Evolutionary conservation across 2,329 filamentous ascomycete genomes (phyloP), one percentile per base, ranked within the genome.

Genomic region (Aspergillus awamori): DNA sequence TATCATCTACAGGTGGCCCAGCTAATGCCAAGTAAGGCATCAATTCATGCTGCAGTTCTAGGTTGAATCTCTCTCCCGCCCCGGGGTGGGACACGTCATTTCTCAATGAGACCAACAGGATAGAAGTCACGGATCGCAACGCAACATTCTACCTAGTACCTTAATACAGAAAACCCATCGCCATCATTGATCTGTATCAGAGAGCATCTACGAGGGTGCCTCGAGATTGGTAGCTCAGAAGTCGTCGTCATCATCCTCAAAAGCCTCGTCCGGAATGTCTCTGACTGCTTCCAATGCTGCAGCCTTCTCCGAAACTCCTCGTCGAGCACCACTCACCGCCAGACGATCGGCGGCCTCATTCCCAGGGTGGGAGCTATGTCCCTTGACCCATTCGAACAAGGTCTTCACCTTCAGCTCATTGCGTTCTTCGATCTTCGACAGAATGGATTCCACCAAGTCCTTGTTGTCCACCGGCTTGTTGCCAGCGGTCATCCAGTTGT

Each of bases 381-480:
- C 95, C 77, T 96, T 97, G 51, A 97, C 87, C 93, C 93, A 98
- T 64, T 88, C 84, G 70, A 97, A 95, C 57, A 85, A 79, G 0
- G 91, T 96, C 66, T 81, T 78, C 3, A 83, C 83, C 15, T 86
- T 86, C 1, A 82, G 79, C 57, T 78, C 80, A 53, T 86, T 83
- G 53, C 92, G 84, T 74, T 91, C 86, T 24, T 90, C 86, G 53
- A 97, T 90, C 69, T 86, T 85, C 6, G 83, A 80, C 43, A 93
- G 79, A 51, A 96, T 88, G 2, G 85, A 85, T 73, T 90, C 84
- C 60, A 98, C 85, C 20, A 98, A 79, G 70, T 99, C 95, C 70
- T 87, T 87, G 75, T 99, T 98, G 80, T 93, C 89, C 7, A 98
- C 94, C 0, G 85, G 78, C 61, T 88, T 89, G 8, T 87, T 86